Evolutionary conservation across 192 early-diverging fungal species (phyloP).

Genomic region (Linnemannia exigua): DNA sequence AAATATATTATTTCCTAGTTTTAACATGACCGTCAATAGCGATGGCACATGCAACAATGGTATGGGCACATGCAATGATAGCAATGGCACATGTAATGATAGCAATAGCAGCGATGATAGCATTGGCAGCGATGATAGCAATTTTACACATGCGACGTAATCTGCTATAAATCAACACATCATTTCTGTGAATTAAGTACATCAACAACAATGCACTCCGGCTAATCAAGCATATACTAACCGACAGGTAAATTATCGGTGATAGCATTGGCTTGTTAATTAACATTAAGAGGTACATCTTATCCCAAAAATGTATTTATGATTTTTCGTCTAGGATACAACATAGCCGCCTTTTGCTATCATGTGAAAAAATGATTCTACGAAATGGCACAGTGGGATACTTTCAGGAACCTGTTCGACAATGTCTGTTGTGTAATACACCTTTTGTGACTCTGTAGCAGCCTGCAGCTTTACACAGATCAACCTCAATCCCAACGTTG

Average conservation of each 20-base stretch:
- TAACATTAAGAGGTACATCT: neutral
- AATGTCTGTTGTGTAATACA: too few species aligned
- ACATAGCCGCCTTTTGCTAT: neutral
- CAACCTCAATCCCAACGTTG: too few species aligned
- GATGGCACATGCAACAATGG: neutral
- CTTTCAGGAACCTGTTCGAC: too few species aligned
- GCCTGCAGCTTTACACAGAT: too few species aligned
- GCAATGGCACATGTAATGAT: too few species aligned
- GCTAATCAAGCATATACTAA: neutral
- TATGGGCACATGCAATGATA: too few species aligned
- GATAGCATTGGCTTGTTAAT: neutral
- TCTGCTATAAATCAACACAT: neutral
- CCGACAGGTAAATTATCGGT: neutral
- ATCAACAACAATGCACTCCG: neutral
- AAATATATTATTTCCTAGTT: neutral
- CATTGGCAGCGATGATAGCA: too few species aligned
- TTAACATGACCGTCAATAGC: neutral
- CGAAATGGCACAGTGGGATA: neutral
- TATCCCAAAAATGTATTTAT: too few species aligned
- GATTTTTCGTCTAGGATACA: neutral
- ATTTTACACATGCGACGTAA: too few species aligned
- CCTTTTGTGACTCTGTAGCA: too few species aligned
- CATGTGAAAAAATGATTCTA: slow-evolving; percentile 7
- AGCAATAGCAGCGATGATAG: too few species aligned
- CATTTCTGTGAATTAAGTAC: neutral